These are phyloP conservation scores for Trichoderma koningiopsis DNA, from an alignment of 2,329 filamentous ascomycete species.

Conservation along the genomic window DNA sequence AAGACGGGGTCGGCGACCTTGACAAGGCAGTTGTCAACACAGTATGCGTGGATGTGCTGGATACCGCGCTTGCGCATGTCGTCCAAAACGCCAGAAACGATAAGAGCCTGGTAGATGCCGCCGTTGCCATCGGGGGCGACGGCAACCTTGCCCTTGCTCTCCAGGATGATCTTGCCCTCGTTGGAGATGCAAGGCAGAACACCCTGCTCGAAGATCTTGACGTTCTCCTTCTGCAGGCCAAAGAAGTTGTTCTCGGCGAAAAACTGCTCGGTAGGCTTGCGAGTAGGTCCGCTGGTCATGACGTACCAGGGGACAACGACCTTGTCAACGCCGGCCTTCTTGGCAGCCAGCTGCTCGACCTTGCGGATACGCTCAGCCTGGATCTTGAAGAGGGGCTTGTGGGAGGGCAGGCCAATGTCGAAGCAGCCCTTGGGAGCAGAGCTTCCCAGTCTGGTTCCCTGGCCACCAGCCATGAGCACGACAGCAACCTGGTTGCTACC, in stretches of 20 bases:
- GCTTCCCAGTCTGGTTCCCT: conserved; percentile 92
- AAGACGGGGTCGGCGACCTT: conserved; percentile 97
- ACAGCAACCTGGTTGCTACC: conserved; percentile 77
- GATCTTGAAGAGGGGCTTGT: conserved; percentile 96
- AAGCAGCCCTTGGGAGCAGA: conserved; percentile 97
- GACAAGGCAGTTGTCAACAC: conserved; percentile 98
- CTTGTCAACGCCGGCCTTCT: conserved; percentile 58
- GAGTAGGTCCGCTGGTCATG: conserved; percentile 96
- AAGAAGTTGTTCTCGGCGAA: conserved; percentile 91
- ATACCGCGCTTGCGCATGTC: conserved; percentile 90
- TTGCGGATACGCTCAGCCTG: conserved; percentile 93
- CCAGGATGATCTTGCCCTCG: conserved; percentile 94
- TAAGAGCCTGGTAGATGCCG: conserved; percentile 89
- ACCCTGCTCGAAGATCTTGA: conserved; percentile 94
- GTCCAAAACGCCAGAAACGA: conserved; percentile 75
- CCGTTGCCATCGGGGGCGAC: conserved; percentile 97
- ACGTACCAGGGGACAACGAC: conserved; percentile 94
- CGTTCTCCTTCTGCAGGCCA: conserved; percentile 80
- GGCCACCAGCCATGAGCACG: conserved; percentile 94
- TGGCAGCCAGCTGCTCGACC: conserved; percentile 77
- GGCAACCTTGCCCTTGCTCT: conserved; percentile 86
- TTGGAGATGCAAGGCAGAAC: conserved; percentile 96
- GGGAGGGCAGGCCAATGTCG: conserved; percentile 88
- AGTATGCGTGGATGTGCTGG: conserved; percentile 95
- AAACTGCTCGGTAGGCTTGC: conserved; percentile 88